A percentile compares a stretch with the other conserved stretches of the same genome.
Conservation (phyloP, 192 early-diverging fungal species). For the Phlyctochytrium planicorne region DNA sequence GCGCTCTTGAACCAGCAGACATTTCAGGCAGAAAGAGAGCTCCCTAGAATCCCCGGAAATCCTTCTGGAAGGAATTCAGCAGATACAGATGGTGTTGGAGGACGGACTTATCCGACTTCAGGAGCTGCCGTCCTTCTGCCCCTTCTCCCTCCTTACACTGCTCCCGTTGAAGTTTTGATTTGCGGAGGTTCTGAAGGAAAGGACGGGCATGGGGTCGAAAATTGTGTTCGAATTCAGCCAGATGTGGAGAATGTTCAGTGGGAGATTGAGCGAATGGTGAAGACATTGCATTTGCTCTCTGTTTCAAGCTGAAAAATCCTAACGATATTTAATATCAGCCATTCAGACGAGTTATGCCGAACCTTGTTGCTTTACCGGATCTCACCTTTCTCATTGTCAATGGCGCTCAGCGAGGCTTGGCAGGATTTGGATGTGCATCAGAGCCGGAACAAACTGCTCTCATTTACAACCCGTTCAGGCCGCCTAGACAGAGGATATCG, state of each 20-base stretch:
- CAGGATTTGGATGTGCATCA: conserved; percentile 41
- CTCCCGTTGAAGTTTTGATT: conserved; percentile 53
- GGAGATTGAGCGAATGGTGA: conserved; percentile 23
- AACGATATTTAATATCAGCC: conserved; percentile 2
- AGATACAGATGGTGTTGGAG: neutral
- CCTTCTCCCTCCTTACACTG: conserved; percentile 52
- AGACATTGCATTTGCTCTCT: neutral
- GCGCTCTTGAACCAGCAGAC: conserved; percentile 15
- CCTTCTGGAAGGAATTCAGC: neutral
- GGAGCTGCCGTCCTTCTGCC: conserved; percentile 56
- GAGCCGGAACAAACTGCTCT: conserved; percentile 46
- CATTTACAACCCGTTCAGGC: conserved; percentile 51
- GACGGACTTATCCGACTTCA: conserved; percentile 56
- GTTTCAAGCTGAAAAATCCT: neutral
- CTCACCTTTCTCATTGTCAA: conserved; percentile 53
- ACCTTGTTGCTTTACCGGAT: conserved; percentile 45
- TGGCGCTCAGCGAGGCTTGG: conserved; percentile 53
- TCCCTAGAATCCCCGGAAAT: conserved; percentile 47
- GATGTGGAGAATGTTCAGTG: conserved; percentile 15
- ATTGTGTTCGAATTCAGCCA: conserved; percentile 11
- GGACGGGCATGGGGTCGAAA: conserved; percentile 9
- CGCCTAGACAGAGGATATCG: conserved; percentile 37
- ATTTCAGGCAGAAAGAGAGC: conserved; percentile 37
- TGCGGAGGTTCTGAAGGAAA: conserved; percentile 51
- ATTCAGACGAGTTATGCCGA: conserved; percentile 15